Conservation (phyloP, 1,284 basidiomycete genomes). For the Filobasidium uniguttulatum region DNA sequence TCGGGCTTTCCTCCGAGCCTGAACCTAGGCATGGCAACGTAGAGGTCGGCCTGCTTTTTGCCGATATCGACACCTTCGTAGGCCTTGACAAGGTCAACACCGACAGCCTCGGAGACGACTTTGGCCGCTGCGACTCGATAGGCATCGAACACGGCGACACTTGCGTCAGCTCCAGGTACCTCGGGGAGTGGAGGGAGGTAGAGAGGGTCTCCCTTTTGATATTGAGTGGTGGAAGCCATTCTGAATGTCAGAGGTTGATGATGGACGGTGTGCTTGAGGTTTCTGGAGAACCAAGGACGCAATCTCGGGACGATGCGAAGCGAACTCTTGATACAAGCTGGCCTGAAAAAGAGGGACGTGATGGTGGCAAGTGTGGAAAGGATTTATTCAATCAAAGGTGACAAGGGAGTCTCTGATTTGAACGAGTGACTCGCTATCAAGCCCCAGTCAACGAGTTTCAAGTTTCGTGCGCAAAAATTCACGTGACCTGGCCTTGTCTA, state of each 20-base stretch:
- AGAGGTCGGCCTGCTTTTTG: conserved; percentile 85
- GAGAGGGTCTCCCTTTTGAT: conserved; percentile 14
- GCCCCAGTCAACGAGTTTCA: too few species aligned
- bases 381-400: too few species aligned
- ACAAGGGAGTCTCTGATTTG: too few species aligned
- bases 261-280: neutral
- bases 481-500: too few species aligned
- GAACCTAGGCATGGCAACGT: conserved; percentile 81
- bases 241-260: neutral
- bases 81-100: conserved; percentile 56
- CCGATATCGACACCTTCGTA: conserved; percentile 73
- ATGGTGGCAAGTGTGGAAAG: too few species aligned
- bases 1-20: conserved; percentile 71
- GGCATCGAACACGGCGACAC: conserved; percentile 59
- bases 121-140: conserved; percentile 76
- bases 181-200: conserved; percentile 39
- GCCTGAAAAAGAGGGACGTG: too few species aligned
- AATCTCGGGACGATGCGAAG: too few species aligned
- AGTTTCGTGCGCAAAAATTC: too few species aligned
- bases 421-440: too few species aligned
- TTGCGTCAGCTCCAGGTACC: conserved; percentile 56
- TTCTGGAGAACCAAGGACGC: too few species aligned
- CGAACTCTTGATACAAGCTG: too few species aligned
- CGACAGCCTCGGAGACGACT: conserved; percentile 55
- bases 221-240: neutral